phyloP scores from a whole-genome alignment of 148 eudicot species.

The Heliamphora exappendiculata region DNA sequence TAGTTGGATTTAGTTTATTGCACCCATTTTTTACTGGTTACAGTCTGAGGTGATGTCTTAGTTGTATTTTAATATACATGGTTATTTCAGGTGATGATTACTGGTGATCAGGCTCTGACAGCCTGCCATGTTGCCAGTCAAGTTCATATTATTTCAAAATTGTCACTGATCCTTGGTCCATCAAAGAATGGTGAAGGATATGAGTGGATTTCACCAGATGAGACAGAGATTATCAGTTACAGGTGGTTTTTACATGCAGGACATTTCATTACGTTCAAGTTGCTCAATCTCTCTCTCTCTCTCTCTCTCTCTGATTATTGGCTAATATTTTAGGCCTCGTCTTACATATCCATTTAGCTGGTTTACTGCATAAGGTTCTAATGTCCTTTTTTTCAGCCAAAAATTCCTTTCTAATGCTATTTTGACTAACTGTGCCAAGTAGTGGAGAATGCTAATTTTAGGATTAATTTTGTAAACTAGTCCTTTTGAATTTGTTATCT shows the following conservation, averaged over 20 bases:
- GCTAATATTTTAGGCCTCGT: not conserved
- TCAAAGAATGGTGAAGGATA: conserved; percentile 36
- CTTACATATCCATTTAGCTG: not conserved
- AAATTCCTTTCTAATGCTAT: not conserved
- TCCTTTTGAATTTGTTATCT: not conserved
- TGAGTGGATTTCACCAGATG: conserved; percentile 95
- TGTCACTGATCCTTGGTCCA: conserved; percentile 64
- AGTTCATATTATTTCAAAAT: conserved; percentile 81
- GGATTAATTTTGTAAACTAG: too few species aligned
- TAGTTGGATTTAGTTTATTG: too few species aligned
- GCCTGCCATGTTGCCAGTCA: conserved; percentile 98
- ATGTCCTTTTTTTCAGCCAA: not conserved
- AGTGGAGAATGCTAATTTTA: not conserved
- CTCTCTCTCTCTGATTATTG: not conserved
- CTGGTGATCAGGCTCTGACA: conserved; percentile 97
- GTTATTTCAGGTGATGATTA: conserved; percentile 65
- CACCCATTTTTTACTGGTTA: not conserved
- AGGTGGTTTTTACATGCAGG: conserved; percentile 28
- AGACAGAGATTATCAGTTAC: conserved; percentile 51
- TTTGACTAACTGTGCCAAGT: not conserved
- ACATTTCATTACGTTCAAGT: not conserved
- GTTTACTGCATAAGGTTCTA: not conserved
- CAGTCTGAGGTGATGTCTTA: not conserved
- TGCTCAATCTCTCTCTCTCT: not conserved
- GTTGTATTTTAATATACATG: not conserved